Conservation (phyloP, 345 rosid species). For the Hibiscus trionum region DNA sequence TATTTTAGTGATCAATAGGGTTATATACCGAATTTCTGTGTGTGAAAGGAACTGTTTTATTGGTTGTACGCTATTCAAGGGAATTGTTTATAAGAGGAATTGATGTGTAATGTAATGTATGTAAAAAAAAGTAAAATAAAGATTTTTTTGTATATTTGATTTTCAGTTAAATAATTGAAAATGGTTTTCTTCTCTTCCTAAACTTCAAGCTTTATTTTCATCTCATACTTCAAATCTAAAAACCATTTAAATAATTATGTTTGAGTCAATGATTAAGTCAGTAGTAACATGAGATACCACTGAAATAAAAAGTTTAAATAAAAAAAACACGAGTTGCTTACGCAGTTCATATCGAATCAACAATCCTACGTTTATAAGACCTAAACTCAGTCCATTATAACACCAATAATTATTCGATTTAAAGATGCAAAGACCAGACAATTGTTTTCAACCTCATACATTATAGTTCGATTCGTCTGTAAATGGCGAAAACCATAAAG, state of each 20-base stretch:
- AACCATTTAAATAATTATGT: too few species aligned
- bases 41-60: not conserved
- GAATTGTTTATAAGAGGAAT: not conserved
- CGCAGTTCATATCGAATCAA: too few species aligned
- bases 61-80: not conserved
- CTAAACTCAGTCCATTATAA: too few species aligned
- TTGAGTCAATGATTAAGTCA: too few species aligned
- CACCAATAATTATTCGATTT: too few species aligned
- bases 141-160: not conserved
- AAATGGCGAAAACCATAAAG: not conserved
- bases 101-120: not conserved
- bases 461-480: not conserved
- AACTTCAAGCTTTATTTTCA: not conserved
- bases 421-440: too few species aligned
- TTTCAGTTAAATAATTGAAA: not conserved
- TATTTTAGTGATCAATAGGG: not conserved
- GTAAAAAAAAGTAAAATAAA: not conserved
- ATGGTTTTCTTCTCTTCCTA: not conserved
- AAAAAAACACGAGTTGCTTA: not conserved
- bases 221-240: too few species aligned
- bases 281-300: too few species aligned
- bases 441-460: not conserved
- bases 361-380: too few species aligned
- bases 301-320: too few species aligned
- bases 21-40: not conserved